Base-by-base conservation (phyloP, 495 filamentous ascomycete genomes). In the Neurospora sp. region DNA sequence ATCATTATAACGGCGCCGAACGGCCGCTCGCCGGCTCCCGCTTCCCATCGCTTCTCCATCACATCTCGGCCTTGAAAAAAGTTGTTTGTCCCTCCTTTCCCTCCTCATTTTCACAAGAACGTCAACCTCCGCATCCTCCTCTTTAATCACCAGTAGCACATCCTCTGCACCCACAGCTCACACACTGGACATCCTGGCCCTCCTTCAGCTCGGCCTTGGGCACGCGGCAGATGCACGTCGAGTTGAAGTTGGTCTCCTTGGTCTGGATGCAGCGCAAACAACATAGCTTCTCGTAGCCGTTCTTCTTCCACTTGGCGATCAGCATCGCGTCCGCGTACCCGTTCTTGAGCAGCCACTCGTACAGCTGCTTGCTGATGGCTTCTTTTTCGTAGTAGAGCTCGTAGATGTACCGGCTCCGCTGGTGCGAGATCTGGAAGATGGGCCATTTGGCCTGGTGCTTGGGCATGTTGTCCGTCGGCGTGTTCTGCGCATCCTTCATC, bases 301-400 rank as follows among this genome's bases (percentile, higher is more conserved):
- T 92, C 84, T 98, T 99, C 88, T 99, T 99, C 96, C 96, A 99
- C 84, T 99, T 98, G 18, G 96, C 96, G 78, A 99, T 98, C 74
- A 99, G 84, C 81, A 91, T 94, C 22, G 92, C 88, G 84, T 99
- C 96, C 10, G 93, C 96, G 81, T 99, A 98, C 68, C 90, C 90
- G 81, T 98, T 97, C 87, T 99, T 99, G 65, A 98, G 86, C 76
- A 98, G 85, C 91, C 92, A 99, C 74, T 97, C 95, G 81, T 99
- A 99, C 16, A 98, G 86, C 80, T 88, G 85, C 81, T 92, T 94
- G 73, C 88, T 91, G 82, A 99, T 98, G 65, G 94, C 94, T 82
- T 97, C 93, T 83, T 97, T 97, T 80, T 96, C 91, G 83, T 98
- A 99, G 84, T 98, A 99, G 35, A 99, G 88, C 77, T 98, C 96